A percentile compares a stretch with the other conserved stretches of the same genome.
Conservation (phyloP, 768 basidiomycete species). For the Mycena maculata region DNA sequence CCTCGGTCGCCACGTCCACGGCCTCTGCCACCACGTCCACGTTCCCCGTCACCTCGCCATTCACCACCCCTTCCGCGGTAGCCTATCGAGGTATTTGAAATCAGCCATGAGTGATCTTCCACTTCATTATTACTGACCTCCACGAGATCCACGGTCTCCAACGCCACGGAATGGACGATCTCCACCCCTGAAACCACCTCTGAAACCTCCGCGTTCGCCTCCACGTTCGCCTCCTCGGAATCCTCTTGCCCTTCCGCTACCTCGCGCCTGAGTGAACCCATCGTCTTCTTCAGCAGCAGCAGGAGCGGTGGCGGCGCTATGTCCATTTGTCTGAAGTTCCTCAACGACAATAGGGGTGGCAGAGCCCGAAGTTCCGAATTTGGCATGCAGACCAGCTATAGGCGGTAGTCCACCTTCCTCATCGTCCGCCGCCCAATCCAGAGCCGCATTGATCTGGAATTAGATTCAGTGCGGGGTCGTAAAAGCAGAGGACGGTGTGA, state of each 20-base stretch:
- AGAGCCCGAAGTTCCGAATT: constrained; percentile 79
- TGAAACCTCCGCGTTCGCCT: constrained; percentile 38
- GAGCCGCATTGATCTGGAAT: constrained; percentile 48
- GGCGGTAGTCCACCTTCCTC: constrained; percentile 85
- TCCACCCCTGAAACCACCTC: constrained; percentile 56
- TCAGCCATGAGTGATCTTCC: neutral
- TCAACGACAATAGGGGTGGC: constrained; percentile 66
- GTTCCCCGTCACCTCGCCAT: constrained; percentile 60
- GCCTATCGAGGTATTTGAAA: constrained; percentile 6
- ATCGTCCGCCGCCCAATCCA: constrained; percentile 91
- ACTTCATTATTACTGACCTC: constrained; percentile 28
- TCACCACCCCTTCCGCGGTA: constrained; percentile 52
- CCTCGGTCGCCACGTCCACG: constrained; percentile 54
- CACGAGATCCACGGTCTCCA: constrained; percentile 46
- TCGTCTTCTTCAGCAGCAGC: constrained; percentile 61
- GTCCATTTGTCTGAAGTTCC: constrained; percentile 45
- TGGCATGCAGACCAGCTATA: constrained; percentile 79
- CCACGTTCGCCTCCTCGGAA: constrained; percentile 43
- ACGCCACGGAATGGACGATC: constrained; percentile 43
- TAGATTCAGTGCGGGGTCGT: constrained; percentile 33
- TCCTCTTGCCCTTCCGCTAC: constrained; percentile 58
- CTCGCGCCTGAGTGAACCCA: constrained; percentile 67
- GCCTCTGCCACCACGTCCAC: constrained; percentile 54
- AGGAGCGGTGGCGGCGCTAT: constrained; percentile 32
- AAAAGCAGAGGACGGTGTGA: neutral